Evolutionary conservation across 1,284 basidiomycete genomes (phyloP).

Genomic region (Athelia sp.): DNA sequence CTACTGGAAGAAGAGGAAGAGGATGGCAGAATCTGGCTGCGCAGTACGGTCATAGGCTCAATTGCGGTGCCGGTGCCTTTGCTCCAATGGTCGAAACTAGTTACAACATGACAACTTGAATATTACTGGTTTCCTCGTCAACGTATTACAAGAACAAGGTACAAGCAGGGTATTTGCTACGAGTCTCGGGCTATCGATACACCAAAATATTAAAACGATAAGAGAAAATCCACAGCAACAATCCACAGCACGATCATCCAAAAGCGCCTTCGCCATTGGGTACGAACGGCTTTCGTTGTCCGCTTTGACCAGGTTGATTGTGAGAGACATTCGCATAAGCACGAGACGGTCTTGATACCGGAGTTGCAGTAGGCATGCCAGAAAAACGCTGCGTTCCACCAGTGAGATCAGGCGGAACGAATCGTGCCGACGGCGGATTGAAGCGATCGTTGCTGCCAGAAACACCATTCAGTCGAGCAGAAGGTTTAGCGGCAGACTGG

Average conservation of each 20-base stretch:
- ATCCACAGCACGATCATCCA: conserved; percentile 1
- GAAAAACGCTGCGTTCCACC: conserved; percentile 9
- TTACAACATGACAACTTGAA: no score
- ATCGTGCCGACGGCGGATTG: conserved; percentile 16
- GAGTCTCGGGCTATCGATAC: not conserved
- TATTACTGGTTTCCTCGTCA: no score
- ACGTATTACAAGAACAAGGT: conserved; percentile 1
- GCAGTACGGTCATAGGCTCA: no score
- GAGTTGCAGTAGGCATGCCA: conserved; percentile 7
- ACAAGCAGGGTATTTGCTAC: not conserved
- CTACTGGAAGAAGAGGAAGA: not conserved
- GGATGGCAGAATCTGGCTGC: no score
- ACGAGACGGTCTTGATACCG: conserved; percentile 24
- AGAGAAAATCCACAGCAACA: no score
- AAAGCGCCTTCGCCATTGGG: conserved; percentile 21
- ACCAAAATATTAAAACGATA: conserved; percentile 18
- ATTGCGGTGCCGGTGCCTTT: no score
- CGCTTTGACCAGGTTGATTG: conserved; percentile 17
- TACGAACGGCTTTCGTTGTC: conserved; percentile 46
- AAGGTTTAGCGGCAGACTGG: not conserved
- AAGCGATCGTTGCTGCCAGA: conserved; percentile 12
- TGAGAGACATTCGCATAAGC: conserved; percentile 9
- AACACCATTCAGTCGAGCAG: conserved; percentile 9
- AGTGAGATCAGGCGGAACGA: conserved; percentile 17
- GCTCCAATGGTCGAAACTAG: no score